phyloP scores from a whole-genome alignment of 192 early-diverging fungal species.

The Phlyctochytrium arcticum region DNA sequence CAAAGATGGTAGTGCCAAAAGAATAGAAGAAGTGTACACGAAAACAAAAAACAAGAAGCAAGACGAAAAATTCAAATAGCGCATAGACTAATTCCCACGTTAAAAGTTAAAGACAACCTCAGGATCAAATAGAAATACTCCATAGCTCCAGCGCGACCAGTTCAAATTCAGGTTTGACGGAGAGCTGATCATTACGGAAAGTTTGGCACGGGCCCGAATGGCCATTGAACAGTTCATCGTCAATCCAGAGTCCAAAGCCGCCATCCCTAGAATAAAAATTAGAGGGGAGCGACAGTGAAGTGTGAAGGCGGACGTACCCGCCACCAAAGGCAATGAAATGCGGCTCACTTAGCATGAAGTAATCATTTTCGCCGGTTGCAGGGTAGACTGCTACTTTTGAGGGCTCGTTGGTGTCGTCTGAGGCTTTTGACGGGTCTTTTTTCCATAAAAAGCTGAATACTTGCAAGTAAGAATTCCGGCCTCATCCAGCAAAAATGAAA shows the following conservation, averaged over 20 bases:
- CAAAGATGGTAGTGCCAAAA: no score
- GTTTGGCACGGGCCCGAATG: conserved; percentile 45
- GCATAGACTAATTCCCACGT: no score
- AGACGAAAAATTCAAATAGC: no score
- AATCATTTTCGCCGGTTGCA: conserved; percentile 31
- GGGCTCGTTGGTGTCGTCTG: neutral
- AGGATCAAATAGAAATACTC: conserved; percentile 42
- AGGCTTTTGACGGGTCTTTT: no score
- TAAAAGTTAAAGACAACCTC: no score
- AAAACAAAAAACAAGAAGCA: no score
- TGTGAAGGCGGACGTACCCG: conserved; percentile 16
- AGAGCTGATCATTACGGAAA: conserved; percentile 43
- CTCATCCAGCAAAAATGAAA: neutral
- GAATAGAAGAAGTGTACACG: no score
- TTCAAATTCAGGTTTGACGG: conserved; percentile 30
- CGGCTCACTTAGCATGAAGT: conserved; percentile 27
- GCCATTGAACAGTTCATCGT: conserved; percentile 45
- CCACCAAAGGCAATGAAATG: conserved; percentile 32
- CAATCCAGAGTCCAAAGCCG: conserved; percentile 51
- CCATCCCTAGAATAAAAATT: conserved; percentile 23
- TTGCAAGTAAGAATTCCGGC: no score
- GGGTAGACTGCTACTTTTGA: conserved; percentile 10
- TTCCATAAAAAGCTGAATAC: no score
- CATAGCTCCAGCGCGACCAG: conserved; percentile 40
- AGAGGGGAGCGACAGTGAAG: no score